Evolutionary conservation across 1,284 basidiomycete species (phyloP).

Genomic region (Boletus sp.): DNA sequence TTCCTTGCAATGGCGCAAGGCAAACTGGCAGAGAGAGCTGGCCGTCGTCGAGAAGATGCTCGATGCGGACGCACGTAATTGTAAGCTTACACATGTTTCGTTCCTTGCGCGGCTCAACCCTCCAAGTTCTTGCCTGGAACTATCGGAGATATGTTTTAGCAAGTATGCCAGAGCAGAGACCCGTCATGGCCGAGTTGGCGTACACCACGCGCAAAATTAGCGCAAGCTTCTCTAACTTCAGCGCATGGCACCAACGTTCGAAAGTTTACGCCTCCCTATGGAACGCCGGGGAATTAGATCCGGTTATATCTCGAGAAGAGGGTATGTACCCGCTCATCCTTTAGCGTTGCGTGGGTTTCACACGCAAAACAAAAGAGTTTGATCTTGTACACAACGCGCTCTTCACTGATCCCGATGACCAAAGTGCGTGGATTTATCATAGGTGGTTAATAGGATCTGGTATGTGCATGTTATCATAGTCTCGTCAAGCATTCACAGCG

Average conservation of each 20-base stretch:
- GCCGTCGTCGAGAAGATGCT: slow-evolving; percentile 87
- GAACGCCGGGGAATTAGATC: slow-evolving; percentile 52
- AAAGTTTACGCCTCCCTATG: slow-evolving; percentile 75
- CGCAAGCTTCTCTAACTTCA: slow-evolving; percentile 95
- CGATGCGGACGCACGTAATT: slow-evolving; percentile 84
- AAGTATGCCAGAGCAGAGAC: slow-evolving; percentile 56
- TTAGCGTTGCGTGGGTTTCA: not conserved
- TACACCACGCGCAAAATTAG: slow-evolving; percentile 92
- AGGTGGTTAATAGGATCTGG: slow-evolving; percentile 87
- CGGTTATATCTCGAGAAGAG: slow-evolving; percentile 54
- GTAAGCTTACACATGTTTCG: slow-evolving; percentile 45
- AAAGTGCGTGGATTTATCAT: slow-evolving; percentile 98
- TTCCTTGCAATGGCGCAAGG: slow-evolving; percentile 62
- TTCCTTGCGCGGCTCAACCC: slow-evolving; percentile 5
- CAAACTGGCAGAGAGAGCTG: slow-evolving; percentile 80
- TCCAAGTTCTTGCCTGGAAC: slow-evolving; percentile 85
- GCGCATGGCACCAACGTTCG: slow-evolving; percentile 96
- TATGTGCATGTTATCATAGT: slow-evolving; percentile 29
- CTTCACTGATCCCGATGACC: slow-evolving; percentile 95
- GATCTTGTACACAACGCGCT: slow-evolving; percentile 91
- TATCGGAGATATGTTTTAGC: slow-evolving; percentile 83
- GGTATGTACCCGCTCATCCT: slow-evolving; percentile 41
- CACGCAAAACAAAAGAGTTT: slow-evolving; percentile 60
- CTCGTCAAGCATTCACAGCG: not conserved
- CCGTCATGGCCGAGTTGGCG: slow-evolving; percentile 60